A percentile compares a stretch with the other conserved stretches of the same genome.
Conservation (phyloP, 2,329 filamentous ascomycete species). For the Colletotrichum karsti region DNA sequence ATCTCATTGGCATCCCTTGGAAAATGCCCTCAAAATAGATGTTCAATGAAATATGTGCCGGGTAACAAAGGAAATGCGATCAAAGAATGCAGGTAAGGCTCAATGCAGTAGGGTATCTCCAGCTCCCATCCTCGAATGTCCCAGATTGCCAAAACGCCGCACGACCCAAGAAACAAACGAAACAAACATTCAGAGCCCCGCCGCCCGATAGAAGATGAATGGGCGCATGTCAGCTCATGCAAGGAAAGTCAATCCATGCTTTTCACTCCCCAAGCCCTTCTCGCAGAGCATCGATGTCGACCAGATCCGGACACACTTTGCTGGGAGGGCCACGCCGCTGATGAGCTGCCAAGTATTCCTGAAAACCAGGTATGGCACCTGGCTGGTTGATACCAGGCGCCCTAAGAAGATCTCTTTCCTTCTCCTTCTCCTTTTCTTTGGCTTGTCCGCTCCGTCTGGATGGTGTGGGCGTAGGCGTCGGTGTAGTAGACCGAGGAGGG, state of each 20-base stretch:
- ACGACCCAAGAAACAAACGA: neutral
- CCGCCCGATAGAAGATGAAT: neutral
- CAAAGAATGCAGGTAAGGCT: neutral
- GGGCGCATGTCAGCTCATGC: neutral
- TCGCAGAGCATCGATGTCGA: slow-evolving; percentile 68
- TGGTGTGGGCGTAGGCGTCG: slow-evolving; percentile 29
- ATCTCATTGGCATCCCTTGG: neutral
- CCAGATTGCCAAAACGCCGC: slow-evolving; percentile 5
- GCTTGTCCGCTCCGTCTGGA: slow-evolving; percentile 8
- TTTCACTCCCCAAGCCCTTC: slow-evolving; percentile 60
- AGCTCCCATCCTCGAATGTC: slow-evolving; percentile 17
- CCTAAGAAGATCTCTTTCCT: slow-evolving; percentile 53
- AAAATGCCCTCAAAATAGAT: neutral
- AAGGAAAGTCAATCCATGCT: neutral
- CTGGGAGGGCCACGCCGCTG: slow-evolving; percentile 62
- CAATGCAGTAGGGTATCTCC: slow-evolving; percentile 24
- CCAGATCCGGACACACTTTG: slow-evolving; percentile 63
- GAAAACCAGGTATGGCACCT: slow-evolving; percentile 77
- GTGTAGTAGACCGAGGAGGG: slow-evolving; percentile 1
- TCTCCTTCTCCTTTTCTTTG: slow-evolving; percentile 41
- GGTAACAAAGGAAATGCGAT: slow-evolving; percentile 6
- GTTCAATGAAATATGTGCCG: neutral
- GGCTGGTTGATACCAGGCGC: slow-evolving; percentile 81
- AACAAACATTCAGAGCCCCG: neutral
- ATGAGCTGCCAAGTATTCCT: slow-evolving; percentile 60